Percentiles rank a stretch among this genome's conserved stretches.
Conservation (phyloP, 2,329 filamentous ascomycete genomes). For the Sordariomycetes sp. region DNA sequence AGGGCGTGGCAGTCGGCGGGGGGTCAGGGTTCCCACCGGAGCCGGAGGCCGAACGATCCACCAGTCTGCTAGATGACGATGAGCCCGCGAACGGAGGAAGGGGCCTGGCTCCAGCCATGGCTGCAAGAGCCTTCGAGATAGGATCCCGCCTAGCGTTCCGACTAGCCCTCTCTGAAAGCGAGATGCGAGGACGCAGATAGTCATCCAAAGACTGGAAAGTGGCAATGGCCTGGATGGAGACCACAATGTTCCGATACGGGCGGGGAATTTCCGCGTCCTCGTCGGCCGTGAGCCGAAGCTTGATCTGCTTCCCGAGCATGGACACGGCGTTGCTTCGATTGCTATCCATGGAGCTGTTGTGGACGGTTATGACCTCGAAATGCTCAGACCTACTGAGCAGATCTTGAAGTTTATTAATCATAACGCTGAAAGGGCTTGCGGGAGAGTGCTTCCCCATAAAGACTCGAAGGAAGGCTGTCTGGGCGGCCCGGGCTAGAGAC, state of each 20-base stretch:
- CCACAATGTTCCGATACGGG: conserved; percentile 88
- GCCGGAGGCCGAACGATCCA: conserved; percentile 29
- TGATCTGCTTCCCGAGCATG: conserved; percentile 93
- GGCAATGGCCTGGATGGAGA: conserved; percentile 95
- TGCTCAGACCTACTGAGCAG: conserved; percentile 92
- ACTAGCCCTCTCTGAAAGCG: conserved; percentile 25
- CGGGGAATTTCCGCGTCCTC: conserved; percentile 84
- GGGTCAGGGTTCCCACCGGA: conserved; percentile 23
- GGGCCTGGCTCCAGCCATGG: conserved; percentile 57
- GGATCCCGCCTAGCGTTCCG: conserved; percentile 48
- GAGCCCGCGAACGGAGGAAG: conserved; percentile 34
- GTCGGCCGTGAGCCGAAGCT: conserved; percentile 79
- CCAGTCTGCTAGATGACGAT: conserved; percentile 33
- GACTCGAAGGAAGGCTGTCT: conserved; percentile 76
- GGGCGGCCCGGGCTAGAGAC: conserved; percentile 52
- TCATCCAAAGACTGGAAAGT: conserved; percentile 96
- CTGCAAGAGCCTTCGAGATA: conserved; percentile 58
- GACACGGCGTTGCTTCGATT: conserved; percentile 85
- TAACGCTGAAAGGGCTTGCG: conserved; percentile 75
- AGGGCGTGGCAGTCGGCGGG: conserved; percentile 22
- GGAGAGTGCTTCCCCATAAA: conserved; percentile 80
- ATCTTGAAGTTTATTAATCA: conserved; percentile 92
- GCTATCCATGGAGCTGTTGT: conserved; percentile 82
- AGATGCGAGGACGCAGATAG: conserved; percentile 85
- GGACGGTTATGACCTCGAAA: conserved; percentile 94